These are phyloP conservation scores for Paradendryphiella salina DNA, from an alignment of 2,329 filamentous ascomycete genomes.

Conservation along the genomic window DNA sequence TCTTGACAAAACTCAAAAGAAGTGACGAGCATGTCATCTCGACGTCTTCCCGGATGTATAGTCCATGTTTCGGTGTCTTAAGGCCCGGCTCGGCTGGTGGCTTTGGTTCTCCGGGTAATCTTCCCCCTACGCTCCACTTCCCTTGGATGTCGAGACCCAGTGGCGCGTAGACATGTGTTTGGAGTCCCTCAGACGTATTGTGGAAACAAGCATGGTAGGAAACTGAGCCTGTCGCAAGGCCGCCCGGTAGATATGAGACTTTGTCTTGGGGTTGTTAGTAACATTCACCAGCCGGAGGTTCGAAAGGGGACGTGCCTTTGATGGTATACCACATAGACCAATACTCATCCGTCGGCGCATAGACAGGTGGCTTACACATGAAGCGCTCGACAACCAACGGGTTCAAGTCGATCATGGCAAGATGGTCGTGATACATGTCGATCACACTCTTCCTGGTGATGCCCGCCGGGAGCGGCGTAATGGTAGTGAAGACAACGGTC, in stretches of 20 bases:
- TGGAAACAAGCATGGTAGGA: slow-evolving; percentile 81
- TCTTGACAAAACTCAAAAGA: slow-evolving; percentile 76
- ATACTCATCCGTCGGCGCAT: slow-evolving; percentile 71
- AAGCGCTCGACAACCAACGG: slow-evolving; percentile 76
- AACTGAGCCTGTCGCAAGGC: slow-evolving; percentile 66
- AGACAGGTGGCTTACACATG: slow-evolving; percentile 66
- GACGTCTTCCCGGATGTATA: slow-evolving; percentile 85
- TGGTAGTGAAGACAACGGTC: slow-evolving; percentile 72
- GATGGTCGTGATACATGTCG: slow-evolving; percentile 74
- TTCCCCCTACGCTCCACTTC: slow-evolving; percentile 76
- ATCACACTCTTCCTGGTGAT: slow-evolving; percentile 72
- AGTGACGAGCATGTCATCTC: slow-evolving; percentile 80
- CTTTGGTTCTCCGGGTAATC: slow-evolving; percentile 68
- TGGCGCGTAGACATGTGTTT: slow-evolving; percentile 83
- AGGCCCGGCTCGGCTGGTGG: slow-evolving; percentile 68
- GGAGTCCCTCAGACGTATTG: slow-evolving; percentile 70
- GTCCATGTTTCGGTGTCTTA: slow-evolving; percentile 65
- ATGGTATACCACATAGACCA: slow-evolving; percentile 71
- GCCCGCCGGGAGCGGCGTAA: slow-evolving; percentile 73
- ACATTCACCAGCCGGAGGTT: neutral
- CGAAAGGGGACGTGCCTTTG: slow-evolving; percentile 35
- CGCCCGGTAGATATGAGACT: slow-evolving; percentile 73
- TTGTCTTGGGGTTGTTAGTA: slow-evolving; percentile 56
- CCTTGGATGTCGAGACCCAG: slow-evolving; percentile 77
- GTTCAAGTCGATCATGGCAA: slow-evolving; percentile 85